Conservation (phyloP, 305 asterid species). For the Fraxinus dipetala region DNA sequence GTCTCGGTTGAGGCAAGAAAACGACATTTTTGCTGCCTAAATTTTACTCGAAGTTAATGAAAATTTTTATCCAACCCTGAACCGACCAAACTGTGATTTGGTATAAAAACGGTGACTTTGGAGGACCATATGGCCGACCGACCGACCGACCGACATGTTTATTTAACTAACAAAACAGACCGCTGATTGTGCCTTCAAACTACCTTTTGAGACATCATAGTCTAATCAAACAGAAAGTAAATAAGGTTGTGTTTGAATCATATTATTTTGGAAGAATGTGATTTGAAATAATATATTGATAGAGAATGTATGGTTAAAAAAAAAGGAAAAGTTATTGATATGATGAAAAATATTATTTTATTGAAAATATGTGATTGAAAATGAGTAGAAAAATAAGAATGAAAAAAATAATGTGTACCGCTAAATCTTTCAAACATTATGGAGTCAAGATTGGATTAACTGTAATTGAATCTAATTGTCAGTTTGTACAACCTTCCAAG, state of each 20-base stretch:
- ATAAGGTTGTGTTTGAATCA: too few species aligned
- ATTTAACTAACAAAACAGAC: not conserved
- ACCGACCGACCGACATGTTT: not conserved
- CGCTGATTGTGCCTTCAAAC: not conserved
- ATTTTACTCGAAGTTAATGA: not conserved
- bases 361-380: too few species aligned
- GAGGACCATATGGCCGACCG: not conserved
- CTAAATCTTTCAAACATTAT: not conserved
- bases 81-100: not conserved
- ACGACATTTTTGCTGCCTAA: not conserved
- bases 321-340: too few species aligned
- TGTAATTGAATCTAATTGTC: not conserved
- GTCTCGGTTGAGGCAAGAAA: not conserved
- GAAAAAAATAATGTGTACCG: too few species aligned
- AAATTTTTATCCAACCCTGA: not conserved
- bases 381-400: too few species aligned
- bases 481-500: not conserved
- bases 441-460: slow-evolving; percentile 8
- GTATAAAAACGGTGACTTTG: not conserved
- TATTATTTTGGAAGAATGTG: too few species aligned
- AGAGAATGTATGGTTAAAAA: too few species aligned
- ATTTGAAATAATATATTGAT: too few species aligned
- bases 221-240: not conserved
- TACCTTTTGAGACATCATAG: not conserved
- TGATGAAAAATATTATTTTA: too few species aligned